Percentiles rank a stretch among this genome's conserved stretches.
phyloP scores from a whole-genome alignment of 2,329 filamentous ascomycete species.

The Botrytis hyacinthi region DNA sequence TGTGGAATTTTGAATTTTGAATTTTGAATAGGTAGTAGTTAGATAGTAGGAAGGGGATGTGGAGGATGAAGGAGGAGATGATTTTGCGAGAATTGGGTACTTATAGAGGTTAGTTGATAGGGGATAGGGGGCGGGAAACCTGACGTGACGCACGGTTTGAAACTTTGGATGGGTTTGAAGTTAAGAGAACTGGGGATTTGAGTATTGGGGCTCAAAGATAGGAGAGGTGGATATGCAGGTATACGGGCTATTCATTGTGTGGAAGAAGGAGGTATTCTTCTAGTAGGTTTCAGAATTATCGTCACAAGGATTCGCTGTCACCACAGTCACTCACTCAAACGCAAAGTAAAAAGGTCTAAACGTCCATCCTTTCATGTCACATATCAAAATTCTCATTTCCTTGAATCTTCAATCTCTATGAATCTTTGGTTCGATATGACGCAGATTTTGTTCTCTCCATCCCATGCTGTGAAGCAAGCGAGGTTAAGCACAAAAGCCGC shows the following conservation, averaged over 20 bases:
- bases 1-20: background rate
- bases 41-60: background rate
- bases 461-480: background rate
- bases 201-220: background rate
- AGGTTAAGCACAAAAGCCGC: background rate
- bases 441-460: background rate
- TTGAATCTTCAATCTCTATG: background rate
- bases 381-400: background rate
- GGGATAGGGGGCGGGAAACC: background rate
- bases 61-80: background rate
- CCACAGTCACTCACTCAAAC: background rate
- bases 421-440: background rate
- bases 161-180: background rate
- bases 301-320: background rate
- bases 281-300: too few relatives aligned
- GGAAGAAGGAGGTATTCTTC: background rate
- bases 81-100: background rate
- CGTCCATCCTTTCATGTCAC: background rate
- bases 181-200: accelerated
- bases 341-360: too few relatives aligned
- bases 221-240: background rate
- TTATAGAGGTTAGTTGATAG: background rate
- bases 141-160: background rate
- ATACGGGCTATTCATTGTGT: background rate
- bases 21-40: background rate